These are phyloP conservation scores for Clarireedia paspali DNA, from an alignment of 2,329 filamentous ascomycete species.

Conservation along the genomic window DNA sequence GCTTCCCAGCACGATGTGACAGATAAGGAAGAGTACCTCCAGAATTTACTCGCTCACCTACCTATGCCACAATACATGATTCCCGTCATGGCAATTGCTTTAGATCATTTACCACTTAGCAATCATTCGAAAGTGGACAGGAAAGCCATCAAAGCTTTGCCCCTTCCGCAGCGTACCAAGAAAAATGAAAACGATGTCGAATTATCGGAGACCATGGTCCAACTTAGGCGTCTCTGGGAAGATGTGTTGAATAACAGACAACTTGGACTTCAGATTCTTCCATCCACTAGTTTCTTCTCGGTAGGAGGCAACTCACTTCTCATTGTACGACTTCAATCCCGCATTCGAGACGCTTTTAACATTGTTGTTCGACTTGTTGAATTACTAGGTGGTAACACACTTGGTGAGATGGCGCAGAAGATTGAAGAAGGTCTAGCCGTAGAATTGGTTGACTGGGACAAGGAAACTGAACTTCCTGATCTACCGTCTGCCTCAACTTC, in stretches of 20 bases:
- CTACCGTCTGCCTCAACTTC: background rate
- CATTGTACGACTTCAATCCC: constrained; percentile 25
- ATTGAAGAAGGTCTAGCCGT: background rate
- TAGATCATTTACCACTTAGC: background rate
- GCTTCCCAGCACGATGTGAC: too few relatives aligned
- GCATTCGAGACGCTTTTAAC: constrained; percentile 21
- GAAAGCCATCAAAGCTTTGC: background rate
- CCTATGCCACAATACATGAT: background rate
- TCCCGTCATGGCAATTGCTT: background rate
- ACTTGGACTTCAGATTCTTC: background rate
- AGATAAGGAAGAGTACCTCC: background rate
- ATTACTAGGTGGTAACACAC: constrained; percentile 20
- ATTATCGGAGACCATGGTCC: background rate
- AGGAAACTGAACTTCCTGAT: background rate
- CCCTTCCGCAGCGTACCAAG: background rate
- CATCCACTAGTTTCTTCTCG: constrained; percentile 26
- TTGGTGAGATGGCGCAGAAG: constrained; percentile 17
- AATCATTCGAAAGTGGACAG: background rate
- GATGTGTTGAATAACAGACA: background rate
- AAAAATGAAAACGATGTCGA: background rate
- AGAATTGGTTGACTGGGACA: background rate
- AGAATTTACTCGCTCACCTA: background rate
- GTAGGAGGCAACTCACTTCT: constrained; percentile 32
- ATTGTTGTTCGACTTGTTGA: constrained; percentile 17
- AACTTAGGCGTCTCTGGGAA: background rate